Conservation (phyloP, 257 asterid species). For the Schizonepeta tenuifolia region DNA sequence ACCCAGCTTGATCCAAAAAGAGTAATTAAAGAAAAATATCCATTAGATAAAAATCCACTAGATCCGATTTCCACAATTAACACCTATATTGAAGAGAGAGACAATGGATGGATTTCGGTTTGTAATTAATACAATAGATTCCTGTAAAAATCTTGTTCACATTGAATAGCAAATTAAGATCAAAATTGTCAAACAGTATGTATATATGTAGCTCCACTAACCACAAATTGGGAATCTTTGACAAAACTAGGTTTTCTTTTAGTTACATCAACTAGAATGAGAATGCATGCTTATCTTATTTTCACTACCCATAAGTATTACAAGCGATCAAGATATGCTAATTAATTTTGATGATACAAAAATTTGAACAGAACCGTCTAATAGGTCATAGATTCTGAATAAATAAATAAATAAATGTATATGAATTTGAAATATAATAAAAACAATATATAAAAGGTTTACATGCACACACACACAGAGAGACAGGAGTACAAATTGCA, state of each 20-base stretch:
- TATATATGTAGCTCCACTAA: conserved; percentile 18
- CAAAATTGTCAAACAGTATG: conserved; percentile 14
- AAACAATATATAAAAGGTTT: no score
- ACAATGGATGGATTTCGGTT: neutral
- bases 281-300: neutral
- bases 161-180: neutral
- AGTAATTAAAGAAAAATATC: neutral
- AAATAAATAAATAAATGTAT: no score
- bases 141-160: neutral
- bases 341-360: no score
- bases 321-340: no score
- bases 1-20: conserved; percentile 10
- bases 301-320: neutral
- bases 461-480: no score
- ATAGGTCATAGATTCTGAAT: no score
- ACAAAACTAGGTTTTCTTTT: neutral
- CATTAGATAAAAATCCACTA: no score
- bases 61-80: no score
- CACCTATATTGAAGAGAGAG: neutral
- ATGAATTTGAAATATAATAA: no score
- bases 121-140: neutral
- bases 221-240: conserved; percentile 23
- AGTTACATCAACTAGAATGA: neutral
- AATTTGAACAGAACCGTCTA: no score
- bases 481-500: neutral